Evolutionary conservation across 2,329 filamentous ascomycete species (phyloP), one percentile per base, ranked within the genome.

Genomic region (Dothiorella sarmentorum): DNA sequence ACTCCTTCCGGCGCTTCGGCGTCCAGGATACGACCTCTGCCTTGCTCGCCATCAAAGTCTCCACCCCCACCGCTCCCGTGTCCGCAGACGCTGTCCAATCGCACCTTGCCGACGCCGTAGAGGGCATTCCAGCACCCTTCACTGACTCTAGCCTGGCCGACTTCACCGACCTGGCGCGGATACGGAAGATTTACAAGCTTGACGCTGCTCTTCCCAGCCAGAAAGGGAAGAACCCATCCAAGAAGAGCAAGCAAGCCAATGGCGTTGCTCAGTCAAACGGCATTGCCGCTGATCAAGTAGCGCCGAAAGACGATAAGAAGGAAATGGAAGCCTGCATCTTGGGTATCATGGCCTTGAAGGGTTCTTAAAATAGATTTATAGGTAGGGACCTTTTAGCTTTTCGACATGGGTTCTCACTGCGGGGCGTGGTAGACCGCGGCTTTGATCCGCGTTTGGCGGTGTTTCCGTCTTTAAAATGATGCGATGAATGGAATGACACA

Each of bases 1-100:
- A 97, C 66, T 87, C 91, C 0, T 97, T 97, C 74, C 87, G 90
- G 29, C 87, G 88, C 56, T 96, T 94, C 68, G 94, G 94, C 47
- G 86, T 97, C 60, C 79, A 83, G 0, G 84, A 90, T 11, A 76
- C 79, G 10, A 94, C 88, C 2, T 86, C 81, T 43, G 75, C 86
- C 64, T 74, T 99, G n/a, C 76, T 97, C 2, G 85, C 90, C 6
- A 80, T 97, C 67, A 97, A 97, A 71, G 80, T 97, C 22, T 81
- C 86, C 9, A 78, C 57, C 40, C 20, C 26, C 2, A 17, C 81
- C 15, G 77, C 78, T 0, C 73, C 77, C 45, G 70, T 74, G 31
- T 73, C 53, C 37, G 69, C 76, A 45, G 72, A 78, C n/a, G 75
- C 76, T 3, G 74, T 83, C 33, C 76, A 80, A 17, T 69, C 79